phyloP scores from a whole-genome alignment of 495 filamentous ascomycete species.

The Hypoxylon fragiforme region DNA sequence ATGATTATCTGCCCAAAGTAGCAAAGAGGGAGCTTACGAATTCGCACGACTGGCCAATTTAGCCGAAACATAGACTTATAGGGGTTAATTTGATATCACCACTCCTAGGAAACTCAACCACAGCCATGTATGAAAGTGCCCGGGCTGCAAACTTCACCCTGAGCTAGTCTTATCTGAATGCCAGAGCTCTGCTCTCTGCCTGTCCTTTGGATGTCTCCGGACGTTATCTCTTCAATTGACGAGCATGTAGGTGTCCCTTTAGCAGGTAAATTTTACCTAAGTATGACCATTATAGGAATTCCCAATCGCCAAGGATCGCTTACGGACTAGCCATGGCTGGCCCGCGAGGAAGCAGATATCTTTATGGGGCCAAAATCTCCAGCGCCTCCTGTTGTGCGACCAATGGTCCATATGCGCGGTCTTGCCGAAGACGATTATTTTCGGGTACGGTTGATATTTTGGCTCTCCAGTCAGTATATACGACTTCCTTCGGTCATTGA shows the following conservation, averaged over 20 bases:
- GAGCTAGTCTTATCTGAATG: not conserved
- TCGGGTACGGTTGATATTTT: not conserved
- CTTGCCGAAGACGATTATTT: not conserved
- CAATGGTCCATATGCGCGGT: not conserved
- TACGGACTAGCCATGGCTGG: constrained; percentile 1
- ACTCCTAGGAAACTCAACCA: no score
- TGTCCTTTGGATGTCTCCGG: no score
- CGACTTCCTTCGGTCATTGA: no score
- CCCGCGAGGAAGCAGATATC: constrained; percentile 17
- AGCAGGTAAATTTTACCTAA: no score
- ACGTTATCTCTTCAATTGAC: no score
- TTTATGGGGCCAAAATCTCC: constrained; percentile 1
- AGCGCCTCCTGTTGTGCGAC: constrained; percentile 14
- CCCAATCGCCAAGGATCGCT: constrained; percentile 3
- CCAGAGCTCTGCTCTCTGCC: constrained; percentile 1
- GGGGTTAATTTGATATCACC: not conserved
- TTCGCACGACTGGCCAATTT: not conserved
- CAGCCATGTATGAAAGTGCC: no score
- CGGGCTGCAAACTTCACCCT: no score
- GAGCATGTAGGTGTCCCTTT: no score
- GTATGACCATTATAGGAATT: not conserved
- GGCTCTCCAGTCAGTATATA: not conserved
- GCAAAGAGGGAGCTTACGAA: no score
- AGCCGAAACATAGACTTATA: not conserved
- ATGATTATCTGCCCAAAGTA: not conserved